Percentiles rank a stretch among this genome's conserved stretches.
Conservation (phyloP, 345 rosid genomes). For the Lumnitzera littorea region DNA sequence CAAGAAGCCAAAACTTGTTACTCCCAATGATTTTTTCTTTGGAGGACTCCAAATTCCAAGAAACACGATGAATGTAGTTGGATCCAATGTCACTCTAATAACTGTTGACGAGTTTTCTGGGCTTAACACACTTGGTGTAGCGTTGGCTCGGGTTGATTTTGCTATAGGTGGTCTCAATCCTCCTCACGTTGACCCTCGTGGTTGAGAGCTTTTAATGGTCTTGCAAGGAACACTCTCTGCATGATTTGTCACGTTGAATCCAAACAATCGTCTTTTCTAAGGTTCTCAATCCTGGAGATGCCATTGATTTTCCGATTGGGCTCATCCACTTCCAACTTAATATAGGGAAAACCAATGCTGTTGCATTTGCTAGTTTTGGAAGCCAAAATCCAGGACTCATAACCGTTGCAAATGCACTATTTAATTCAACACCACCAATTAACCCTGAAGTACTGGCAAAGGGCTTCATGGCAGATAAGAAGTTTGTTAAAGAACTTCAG, state of each 20-base stretch:
- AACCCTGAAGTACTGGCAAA: slow-evolving; percentile 8
- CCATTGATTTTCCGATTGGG: slow-evolving; percentile 17
- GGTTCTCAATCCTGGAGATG: slow-evolving; percentile 13
- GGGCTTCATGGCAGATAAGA: slow-evolving; percentile 15
- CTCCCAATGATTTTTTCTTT: slow-evolving; percentile 10
- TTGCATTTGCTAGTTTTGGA: slow-evolving; percentile 15
- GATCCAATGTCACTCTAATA: slow-evolving; percentile 10
- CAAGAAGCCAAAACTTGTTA: slow-evolving; percentile 10
- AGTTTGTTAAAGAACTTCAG: slow-evolving; percentile 11
- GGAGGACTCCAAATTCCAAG: slow-evolving; percentile 3
- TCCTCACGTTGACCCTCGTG: slow-evolving; percentile 17
- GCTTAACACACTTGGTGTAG: slow-evolving; percentile 16
- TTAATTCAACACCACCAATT: slow-evolving; percentile 11
- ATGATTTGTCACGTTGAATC: slow-evolving; percentile 17
- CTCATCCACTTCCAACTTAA: slow-evolving; percentile 20
- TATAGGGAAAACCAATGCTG: slow-evolving; percentile 10
- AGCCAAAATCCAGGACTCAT: slow-evolving; percentile 18
- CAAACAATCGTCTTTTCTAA: slow-evolving; percentile 17
- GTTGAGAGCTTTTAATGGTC: slow-evolving; percentile 7
- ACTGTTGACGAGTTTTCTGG: slow-evolving; percentile 6
- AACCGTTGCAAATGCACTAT: slow-evolving; percentile 7
- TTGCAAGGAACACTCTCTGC: slow-evolving; percentile 12
- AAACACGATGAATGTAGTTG: slow-evolving; percentile 10
- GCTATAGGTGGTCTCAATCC: slow-evolving; percentile 12
- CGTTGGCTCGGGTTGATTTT: slow-evolving; percentile 10